Base-by-base conservation (phyloP, 148 eudicot species). In the Cornus controversa region DNA sequence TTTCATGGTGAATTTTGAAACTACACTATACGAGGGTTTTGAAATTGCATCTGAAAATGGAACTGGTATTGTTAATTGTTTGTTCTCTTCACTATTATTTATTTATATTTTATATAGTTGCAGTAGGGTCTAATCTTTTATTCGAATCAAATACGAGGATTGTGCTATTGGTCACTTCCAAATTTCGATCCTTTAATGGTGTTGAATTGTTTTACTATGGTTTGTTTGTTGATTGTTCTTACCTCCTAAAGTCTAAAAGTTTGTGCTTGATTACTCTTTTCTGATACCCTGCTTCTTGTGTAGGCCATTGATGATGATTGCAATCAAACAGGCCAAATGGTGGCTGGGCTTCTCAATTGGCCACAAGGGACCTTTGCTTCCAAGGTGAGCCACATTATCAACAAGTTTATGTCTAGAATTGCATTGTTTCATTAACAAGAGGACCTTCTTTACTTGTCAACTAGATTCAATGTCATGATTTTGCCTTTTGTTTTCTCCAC, bases 351-450 rank as follows among this genome's bases (percentile, higher is more conserved):
- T 77, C 95, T 96, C 40, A 89, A 89, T 31, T 93, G 99, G 99
- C 98, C 99, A 8, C 99, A 96, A 79, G 98, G 94, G 78, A 96
- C 98, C 71, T 96, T 96, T 84, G 99, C 99, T 70, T 96, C 99
- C 63, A 96, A 96, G 97, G 99, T 96, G 77, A 71, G 80, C 75
- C 23, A 31, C 53, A 65, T 62, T 71, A 64, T 23, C 16, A 18
- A 73, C 24, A 23, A 58, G 66, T 60, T 58, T 37, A n/a, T 42
- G 45, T 47, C 31, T 57, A 54, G 15, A 54, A 4, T 3, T 54
- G 5, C 60, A 54, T 54, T 20, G 5, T 54, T 14, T 54, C 60
- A 3, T 14, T 5, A 54, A 54, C 22, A 3, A 54, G 22, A 20
- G 60, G 22, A 54, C 60, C 18, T 54, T 14, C 5, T 54, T 20